Evolutionary conservation across 2,329 filamentous ascomycete genomes (phyloP).

Genomic region (Coniella lustricola): DNA sequence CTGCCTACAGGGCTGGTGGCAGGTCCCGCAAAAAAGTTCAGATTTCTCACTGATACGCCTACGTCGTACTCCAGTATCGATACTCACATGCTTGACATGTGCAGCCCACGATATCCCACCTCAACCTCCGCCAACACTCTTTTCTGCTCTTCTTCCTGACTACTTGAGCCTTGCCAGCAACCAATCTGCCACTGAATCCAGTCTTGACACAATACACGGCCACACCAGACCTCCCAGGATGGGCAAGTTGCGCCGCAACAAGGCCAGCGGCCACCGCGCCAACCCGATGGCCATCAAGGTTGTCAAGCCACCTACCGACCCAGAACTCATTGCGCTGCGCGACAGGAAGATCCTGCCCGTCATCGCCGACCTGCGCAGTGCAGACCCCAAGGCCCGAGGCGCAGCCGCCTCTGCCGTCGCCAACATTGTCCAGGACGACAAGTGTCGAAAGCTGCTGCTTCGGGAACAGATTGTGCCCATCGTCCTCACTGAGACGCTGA

Average conservation of each 20-base stretch:
- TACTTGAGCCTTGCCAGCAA: too few species aligned
- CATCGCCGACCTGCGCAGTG: slow-evolving; percentile 51
- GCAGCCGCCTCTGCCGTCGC: slow-evolving; percentile 52
- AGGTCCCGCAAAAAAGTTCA: slow-evolving; percentile 5
- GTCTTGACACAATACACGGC: too few species aligned
- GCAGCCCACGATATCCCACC: too few species aligned
- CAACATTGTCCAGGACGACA: slow-evolving; percentile 54
- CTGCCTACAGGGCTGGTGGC: background rate
- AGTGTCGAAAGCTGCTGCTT: slow-evolving; percentile 57
- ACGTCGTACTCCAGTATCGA: background rate
- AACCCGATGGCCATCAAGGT: slow-evolving; percentile 48
- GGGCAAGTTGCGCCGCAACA: slow-evolving; percentile 53
- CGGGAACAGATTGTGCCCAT: slow-evolving; percentile 59
- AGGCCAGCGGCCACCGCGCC: slow-evolving; percentile 41
- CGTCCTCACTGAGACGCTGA: slow-evolving; percentile 56
- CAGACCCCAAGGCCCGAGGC: slow-evolving; percentile 52
- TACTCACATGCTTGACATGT: too few species aligned
- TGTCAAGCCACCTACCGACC: slow-evolving; percentile 55
- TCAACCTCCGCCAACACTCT: too few species aligned
- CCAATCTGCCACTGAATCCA: too few species aligned
- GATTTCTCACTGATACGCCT: background rate
- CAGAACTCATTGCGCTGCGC: slow-evolving; percentile 55
- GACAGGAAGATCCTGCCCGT: slow-evolving; percentile 58
- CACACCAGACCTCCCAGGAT: slow-evolving; percentile 30
- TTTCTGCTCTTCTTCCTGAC: too few species aligned